A percentile compares a stretch with the other conserved stretches of the same genome.
Conservation (phyloP, 495 filamentous ascomycete species). For the Niebla homalea region DNA sequence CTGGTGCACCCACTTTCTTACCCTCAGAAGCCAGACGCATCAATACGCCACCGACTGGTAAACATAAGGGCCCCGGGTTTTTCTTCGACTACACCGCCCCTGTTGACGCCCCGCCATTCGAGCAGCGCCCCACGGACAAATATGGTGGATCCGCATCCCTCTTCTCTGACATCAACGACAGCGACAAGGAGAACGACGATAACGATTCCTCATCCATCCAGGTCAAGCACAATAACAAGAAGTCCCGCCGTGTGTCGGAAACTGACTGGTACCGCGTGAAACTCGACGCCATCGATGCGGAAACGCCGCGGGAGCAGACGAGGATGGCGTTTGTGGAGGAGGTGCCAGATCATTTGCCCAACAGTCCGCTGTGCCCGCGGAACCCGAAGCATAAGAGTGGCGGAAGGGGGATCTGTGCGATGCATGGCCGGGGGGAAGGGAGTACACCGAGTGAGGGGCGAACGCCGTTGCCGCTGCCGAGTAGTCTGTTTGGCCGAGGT, state of each 20-base stretch:
- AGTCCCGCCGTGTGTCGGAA: background rate
- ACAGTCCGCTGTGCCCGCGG: constrained; percentile 50
- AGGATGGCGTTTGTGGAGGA: constrained; percentile 34
- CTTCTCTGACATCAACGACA: background rate
- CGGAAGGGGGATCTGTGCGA: constrained; percentile 41
- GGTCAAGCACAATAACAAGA: background rate
- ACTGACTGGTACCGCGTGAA: constrained; percentile 14
- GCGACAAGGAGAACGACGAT: background rate
- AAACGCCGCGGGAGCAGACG: background rate
- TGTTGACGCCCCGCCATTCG: background rate
- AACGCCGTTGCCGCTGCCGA: too few relatives aligned
- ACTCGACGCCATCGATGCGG: constrained; percentile 7
- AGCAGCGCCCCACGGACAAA: background rate
- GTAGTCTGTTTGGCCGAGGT: constrained; percentile 14
- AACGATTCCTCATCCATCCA: background rate
- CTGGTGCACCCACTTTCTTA: constrained; percentile 10
- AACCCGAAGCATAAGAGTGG: constrained; percentile 39
- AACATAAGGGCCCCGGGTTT: constrained; percentile 27
- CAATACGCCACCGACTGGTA: constrained; percentile 27
- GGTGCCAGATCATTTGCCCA: constrained; percentile 51
- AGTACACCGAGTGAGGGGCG: background rate
- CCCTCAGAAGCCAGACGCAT: constrained; percentile 18
- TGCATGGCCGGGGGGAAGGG: constrained; percentile 14
- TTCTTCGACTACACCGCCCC: constrained; percentile 33
- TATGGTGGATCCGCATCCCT: background rate